Base-by-base conservation (phyloP, 1,284 basidiomycete species). In the Rhodotorula glutinis region DNA sequence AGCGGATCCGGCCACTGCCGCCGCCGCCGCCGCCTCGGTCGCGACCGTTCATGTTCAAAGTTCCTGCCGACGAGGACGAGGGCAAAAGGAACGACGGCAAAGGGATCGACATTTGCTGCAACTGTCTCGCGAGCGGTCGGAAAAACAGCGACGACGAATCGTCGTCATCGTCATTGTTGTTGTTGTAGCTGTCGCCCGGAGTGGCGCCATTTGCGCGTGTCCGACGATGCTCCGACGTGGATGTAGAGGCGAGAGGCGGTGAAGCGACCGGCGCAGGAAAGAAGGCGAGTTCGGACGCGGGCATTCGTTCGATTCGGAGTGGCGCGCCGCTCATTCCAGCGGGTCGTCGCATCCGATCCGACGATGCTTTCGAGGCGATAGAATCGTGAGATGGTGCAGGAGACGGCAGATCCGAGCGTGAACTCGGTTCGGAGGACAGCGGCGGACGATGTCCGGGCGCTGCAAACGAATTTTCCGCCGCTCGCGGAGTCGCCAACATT, bases 231-330 rank as follows among this genome's bases (percentile, higher is more conserved):
- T 10, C 13, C 4, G 21, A 14, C 4, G 49, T 23, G 4, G 55
- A 7, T 47, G 30, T 14, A 2, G 63, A 44, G 25, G 53, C 2
- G 21, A 53, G 38, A n/a, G 47, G 53, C 2, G 33, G 29, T 2
- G 29, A 25, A 8, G 49, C 41, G 17, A 52, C 11, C 63, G 82
- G 78, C 0, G 85, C 84, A 27, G 86, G 86, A 67, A 87, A 87
- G 77, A 84, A 87, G 1, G 85, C 84, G 25, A 87, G 78, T 67
- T 84, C 80, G 2, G 83, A 83, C 4, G 79, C 77, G 54, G 86
- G 85, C 51, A 87, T 78, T 51, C 83, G 82, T 54, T 80, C 80
- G 60, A 86, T 79, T 11, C 81, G 79, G 53, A 78, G 76, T 21
- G 72, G 66, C 62, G 27, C 33, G 33, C 7, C 11, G 11, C 11